Evolutionary conservation across 495 filamentous ascomycete genomes (phyloP), one percentile per base, ranked within the genome.

Genomic region (Penicillium crystallinum): DNA sequence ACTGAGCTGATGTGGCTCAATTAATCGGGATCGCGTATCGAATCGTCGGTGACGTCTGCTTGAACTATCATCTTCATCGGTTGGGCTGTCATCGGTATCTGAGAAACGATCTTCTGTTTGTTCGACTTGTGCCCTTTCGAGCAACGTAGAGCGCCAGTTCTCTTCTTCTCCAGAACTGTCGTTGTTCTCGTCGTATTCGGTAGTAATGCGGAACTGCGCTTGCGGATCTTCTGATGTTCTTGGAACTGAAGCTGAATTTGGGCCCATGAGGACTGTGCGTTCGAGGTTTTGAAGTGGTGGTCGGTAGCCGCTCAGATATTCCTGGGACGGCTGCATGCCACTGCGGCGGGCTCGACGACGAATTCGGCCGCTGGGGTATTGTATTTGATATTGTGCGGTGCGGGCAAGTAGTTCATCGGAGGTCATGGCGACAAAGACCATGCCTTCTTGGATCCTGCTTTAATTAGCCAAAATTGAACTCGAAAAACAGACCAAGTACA

Each of bases 371-470:
- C 37, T 68, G 45, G 52, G 69, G 53, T 89, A 90, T 53, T 85
- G 81, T 19, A 93, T 85, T 51, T 89, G 82, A 58, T 92, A 93
- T 40, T 80, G 76, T 9, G 86, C 81, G 6, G 90, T 92, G 43
- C 87, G 80, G 30, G 72, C 74, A 23, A 93, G 67, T 14, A 95
- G 75, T 48, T 92, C 87, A 51, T 91, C 81, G 11, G 81, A 77
- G 15, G 80, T 78, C 91, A 96, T 95, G 5, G 88, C 82, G 33
- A 97, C 79, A 63, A 97, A 96, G 6, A 97, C 81, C 84, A 96
- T 88, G 19, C 92, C 92, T 76, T 95, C 90, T 72, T 91, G 88
- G 41, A 96, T 85, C 45, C 89, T 95, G 58, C 37, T 29, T 43
- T 33, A 35, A 59, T 59, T 63, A 59, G 63, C 64, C 46, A 61